phyloP scores from a whole-genome alignment of 805 yeast species.

The Nakazawaea ishiwadae region DNA sequence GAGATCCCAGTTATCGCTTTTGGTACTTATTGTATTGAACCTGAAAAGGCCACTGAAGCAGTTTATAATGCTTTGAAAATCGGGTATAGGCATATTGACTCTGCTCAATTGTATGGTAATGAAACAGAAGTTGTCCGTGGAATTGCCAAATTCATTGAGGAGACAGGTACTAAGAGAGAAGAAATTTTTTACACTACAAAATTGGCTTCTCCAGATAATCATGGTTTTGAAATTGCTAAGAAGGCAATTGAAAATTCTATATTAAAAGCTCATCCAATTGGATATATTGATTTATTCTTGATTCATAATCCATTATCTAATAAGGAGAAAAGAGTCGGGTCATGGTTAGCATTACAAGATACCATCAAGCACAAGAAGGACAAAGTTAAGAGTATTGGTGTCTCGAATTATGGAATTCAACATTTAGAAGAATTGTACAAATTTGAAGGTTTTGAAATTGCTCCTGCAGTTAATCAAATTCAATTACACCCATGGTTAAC shows the following conservation, averaged over 20 bases:
- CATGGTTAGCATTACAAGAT: constrained; percentile 54
- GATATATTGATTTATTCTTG: constrained; percentile 49
- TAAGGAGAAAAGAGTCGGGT: constrained; percentile 36
- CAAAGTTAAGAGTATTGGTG: constrained; percentile 51
- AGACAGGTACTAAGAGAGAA: constrained; percentile 24
- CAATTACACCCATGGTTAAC: constrained; percentile 47
- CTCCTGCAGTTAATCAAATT: constrained; percentile 45
- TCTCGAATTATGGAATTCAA: constrained; percentile 57
- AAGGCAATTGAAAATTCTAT: constrained; percentile 39
- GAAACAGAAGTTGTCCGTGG: constrained; percentile 62
- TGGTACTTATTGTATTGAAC: constrained; percentile 47
- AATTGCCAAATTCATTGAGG: constrained; percentile 35
- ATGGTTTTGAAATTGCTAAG: constrained; percentile 34
- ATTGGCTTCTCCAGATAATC: constrained; percentile 24
- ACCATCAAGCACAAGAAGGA: constrained; percentile 40
- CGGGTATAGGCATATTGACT: constrained; percentile 74
- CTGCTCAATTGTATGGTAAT: constrained; percentile 64
- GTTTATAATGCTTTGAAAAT: constrained; percentile 52
- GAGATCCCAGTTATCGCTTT: constrained; percentile 54
- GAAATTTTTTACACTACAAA: constrained; percentile 40
- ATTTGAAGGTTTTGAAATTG: constrained; percentile 37
- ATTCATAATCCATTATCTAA: constrained; percentile 50
- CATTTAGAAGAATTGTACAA: constrained; percentile 50
- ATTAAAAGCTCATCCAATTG: constrained; percentile 36
- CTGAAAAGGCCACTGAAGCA: constrained; percentile 31